phyloP scores from a whole-genome alignment of 495 filamentous ascomycete species.

The Aspergillus heteromorphus region DNA sequence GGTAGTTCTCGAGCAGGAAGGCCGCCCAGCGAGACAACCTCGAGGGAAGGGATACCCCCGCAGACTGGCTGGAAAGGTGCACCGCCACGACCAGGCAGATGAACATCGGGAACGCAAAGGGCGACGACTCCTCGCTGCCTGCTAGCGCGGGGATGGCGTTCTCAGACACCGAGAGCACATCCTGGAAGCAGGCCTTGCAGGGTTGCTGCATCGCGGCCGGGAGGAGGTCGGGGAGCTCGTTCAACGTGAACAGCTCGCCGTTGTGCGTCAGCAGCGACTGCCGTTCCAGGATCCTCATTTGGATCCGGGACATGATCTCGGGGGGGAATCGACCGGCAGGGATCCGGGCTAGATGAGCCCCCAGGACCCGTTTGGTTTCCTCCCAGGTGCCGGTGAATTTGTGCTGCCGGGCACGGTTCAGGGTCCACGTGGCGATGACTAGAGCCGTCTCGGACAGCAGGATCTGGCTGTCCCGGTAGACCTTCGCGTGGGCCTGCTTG shows the following conservation, averaged over 20 bases:
- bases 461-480: slow-evolving; percentile 42
- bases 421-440: slow-evolving; percentile 36
- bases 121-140: slow-evolving; percentile 10
- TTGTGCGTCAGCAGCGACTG: slow-evolving; percentile 30
- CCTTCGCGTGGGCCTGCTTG: slow-evolving; percentile 37
- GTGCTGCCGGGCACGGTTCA: slow-evolving; percentile 31
- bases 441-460: slow-evolving; percentile 36
- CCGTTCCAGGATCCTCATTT: slow-evolving; percentile 33
- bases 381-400: slow-evolving; percentile 25
- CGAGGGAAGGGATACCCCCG: slow-evolving; percentile 18
- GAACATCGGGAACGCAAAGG: slow-evolving; percentile 26
- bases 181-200: slow-evolving; percentile 21
- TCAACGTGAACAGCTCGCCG: slow-evolving; percentile 35
- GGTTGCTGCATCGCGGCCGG: slow-evolving; percentile 26
- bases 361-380: slow-evolving; percentile 28
- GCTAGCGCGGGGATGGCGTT: slow-evolving; percentile 18
- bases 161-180: slow-evolving; percentile 13
- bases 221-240: slow-evolving; percentile 29
- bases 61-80: slow-evolving; percentile 5
- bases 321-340: slow-evolving; percentile 28
- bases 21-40: slow-evolving; percentile 32
- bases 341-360: slow-evolving; percentile 28
- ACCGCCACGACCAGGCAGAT: slow-evolving; percentile 20
- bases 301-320: slow-evolving; percentile 25
- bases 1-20: slow-evolving; percentile 36